Conservation (phyloP, 306 rosid species). For the Oemleria cerasiformis region DNA sequence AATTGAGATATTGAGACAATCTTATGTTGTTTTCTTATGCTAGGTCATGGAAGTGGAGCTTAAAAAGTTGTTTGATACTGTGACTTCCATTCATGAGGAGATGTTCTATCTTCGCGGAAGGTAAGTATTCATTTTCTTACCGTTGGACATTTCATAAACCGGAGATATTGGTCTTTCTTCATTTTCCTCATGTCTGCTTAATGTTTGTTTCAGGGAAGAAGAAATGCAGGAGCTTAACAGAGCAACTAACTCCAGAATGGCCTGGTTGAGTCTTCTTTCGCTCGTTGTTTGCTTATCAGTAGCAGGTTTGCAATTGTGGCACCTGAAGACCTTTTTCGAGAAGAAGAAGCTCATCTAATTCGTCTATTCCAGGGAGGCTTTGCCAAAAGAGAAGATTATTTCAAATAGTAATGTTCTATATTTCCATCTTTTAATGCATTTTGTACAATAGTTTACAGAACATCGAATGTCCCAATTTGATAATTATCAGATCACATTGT, state of each 20-base stretch:
- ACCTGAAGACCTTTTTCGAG: conserved; percentile 87
- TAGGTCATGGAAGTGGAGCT: conserved; percentile 89
- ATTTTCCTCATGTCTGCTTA: not conserved
- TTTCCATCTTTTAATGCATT: conserved; percentile 11
- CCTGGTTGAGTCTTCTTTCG: conserved; percentile 75
- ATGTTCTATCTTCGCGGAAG: conserved; percentile 79
- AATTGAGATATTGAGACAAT: not conserved
- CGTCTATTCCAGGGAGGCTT: conserved; percentile 12
- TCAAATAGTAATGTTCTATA: not conserved
- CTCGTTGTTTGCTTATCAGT: conserved; percentile 70
- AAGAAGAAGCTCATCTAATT: conserved; percentile 87
- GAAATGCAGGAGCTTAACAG: conserved; percentile 90
- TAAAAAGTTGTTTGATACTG: conserved; percentile 66
- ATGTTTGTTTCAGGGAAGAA: conserved; percentile 60
- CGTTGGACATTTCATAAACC: not conserved
- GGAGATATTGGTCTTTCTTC: not conserved
- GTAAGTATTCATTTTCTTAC: conserved; percentile 33
- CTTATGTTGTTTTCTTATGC: conserved; percentile 11
- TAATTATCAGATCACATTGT: conserved; percentile 22
- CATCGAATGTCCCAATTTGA: conserved; percentile 15
- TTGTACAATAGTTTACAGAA: conserved; percentile 47
- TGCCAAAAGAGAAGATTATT: not conserved
- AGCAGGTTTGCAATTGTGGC: conserved; percentile 84
- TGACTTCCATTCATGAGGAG: conserved; percentile 72
- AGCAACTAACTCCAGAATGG: conserved; percentile 67